Percentiles rank a stretch among this genome's conserved stretches.
These are phyloP conservation scores for Bruguiera sexangula DNA, from an alignment of 345 rosid species.

Conservation along the genomic window DNA sequence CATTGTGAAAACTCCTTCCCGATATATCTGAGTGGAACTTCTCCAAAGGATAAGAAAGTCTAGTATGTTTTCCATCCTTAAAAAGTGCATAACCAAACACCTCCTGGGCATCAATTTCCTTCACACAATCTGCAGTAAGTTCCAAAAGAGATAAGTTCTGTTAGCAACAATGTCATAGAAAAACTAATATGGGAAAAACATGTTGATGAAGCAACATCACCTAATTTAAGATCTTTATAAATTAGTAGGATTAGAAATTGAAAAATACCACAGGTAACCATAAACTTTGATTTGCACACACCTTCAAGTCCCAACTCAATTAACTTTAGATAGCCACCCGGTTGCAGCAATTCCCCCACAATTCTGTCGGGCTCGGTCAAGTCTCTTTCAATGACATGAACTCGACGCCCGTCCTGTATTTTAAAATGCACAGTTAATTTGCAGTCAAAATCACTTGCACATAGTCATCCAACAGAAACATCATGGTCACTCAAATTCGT, in stretches of 20 bases:
- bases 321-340: slow-evolving; percentile 33
- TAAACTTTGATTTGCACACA: background rate
- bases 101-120: slow-evolving; percentile 27
- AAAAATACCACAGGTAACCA: background rate
- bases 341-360: slow-evolving; percentile 36
- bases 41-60: slow-evolving; percentile 30
- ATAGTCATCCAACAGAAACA: background rate
- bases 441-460: background rate
- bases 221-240: background rate
- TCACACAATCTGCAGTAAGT: slow-evolving; percentile 24
- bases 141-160: background rate
- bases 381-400: slow-evolving; percentile 34
- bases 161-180: background rate
- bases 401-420: slow-evolving; percentile 32
- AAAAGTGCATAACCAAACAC: slow-evolving; percentile 33
- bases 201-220: background rate
- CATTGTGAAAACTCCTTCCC: slow-evolving; percentile 33
- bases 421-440: background rate
- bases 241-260: background rate
- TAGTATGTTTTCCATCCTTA: slow-evolving; percentile 26
- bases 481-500: background rate
- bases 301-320: slow-evolving; percentile 36
- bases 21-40: slow-evolving; percentile 27
- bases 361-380: slow-evolving; percentile 36
- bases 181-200: background rate